Base-by-base conservation (phyloP, 108 stramenopile genomes). In the Cyclotella kingstonii region DNA sequence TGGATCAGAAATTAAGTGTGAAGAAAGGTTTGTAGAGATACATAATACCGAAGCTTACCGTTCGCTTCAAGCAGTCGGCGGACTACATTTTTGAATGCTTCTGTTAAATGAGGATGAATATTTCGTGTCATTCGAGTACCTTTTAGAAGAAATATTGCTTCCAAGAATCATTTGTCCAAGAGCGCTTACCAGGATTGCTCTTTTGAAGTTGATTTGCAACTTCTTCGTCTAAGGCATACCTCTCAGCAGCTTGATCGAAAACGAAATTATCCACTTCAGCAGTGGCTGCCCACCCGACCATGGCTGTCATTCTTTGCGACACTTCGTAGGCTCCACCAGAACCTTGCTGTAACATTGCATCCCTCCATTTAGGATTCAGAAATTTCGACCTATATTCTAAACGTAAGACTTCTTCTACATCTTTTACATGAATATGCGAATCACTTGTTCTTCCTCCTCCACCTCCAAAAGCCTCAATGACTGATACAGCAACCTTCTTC, bases 271-370 rank as follows among this genome's bases (percentile, higher is more conserved):
- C 81, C 26, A 79, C 62, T 41, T 82, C 68, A 5, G 84, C 81
- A 0, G 87, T 86, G 21, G 84, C 84, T 10, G 83, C 81, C 90
- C 86, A 86, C 9, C 93, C 90, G 36, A 91, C 80, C 75, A 87
- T 84, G 1, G 90, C 89, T 33, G 89, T 91, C 84, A 91, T 87
- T 35, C 93, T 58, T 67, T 94, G 90, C 23, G 78, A 81, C 12
- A 94, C 72, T 58, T 94, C 90, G 65, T 90, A 91, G 6, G 90
- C 93, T 2, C 93, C 93, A 19, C 90, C 93, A 7, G 84, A 88
- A 17, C 93, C 92, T 73, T 90, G 89, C 5, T 80, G 75, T 23
- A 88, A 26, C 91, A 93, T 93, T 15, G 86, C 86, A 71, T 86
- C 88, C 22, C 86, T 29, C 86, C 86, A 91, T 68, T 94, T 94